These are phyloP conservation scores for Xylaria sp. DNA, from an alignment of 2,329 filamentous ascomycete genomes.

Conservation along the genomic window DNA sequence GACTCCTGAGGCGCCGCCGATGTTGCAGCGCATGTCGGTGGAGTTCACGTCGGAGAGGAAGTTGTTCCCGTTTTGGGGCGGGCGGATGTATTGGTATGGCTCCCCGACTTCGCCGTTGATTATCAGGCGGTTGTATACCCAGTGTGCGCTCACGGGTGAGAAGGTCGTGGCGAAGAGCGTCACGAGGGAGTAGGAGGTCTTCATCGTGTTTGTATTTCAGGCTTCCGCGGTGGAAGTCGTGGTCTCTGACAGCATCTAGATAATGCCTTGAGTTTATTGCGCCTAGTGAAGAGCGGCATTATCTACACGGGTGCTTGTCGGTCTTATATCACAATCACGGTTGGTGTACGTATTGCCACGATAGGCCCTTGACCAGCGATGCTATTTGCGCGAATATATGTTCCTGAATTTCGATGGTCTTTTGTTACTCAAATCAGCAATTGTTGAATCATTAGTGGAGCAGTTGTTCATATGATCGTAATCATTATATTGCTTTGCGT, in stretches of 20 bases:
- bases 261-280: neutral
- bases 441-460: neutral
- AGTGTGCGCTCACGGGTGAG: conserved; percentile 28
- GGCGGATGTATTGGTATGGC: conserved; percentile 39
- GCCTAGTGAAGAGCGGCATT: neutral
- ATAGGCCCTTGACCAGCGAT: neutral
- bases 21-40: conserved; percentile 40
- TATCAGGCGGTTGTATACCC: conserved; percentile 40
- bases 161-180: conserved; percentile 11
- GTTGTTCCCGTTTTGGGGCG: conserved; percentile 34
- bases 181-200: neutral
- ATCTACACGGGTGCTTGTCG: neutral
- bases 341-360: neutral
- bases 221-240: neutral
- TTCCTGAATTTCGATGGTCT: neutral
- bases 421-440: neutral
- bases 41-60: conserved; percentile 39
- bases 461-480: neutral
- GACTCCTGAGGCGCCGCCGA: conserved; percentile 17
- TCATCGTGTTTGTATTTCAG: neutral
- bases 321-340: neutral
- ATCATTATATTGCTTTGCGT: neutral
- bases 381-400: too few relatives aligned
- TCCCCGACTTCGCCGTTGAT: conserved; percentile 35
- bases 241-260: neutral